Evolutionary conservation across 768 basidiomycete genomes (phyloP), one percentile per base, ranked within the genome.

Genomic region (Nevesoporus exiguus): DNA sequence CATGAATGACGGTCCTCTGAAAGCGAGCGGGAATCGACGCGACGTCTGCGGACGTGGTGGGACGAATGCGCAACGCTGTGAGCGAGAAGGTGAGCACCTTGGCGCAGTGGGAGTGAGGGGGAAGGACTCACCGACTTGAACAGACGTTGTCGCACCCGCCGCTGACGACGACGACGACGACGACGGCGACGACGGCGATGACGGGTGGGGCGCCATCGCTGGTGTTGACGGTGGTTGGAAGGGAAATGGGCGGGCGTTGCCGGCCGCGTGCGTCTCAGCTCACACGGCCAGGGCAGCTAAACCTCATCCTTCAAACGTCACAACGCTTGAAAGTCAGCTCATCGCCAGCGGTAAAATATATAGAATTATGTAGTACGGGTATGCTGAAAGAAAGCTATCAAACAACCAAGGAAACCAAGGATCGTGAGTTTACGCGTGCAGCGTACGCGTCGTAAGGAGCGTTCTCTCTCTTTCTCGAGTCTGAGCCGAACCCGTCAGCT

Each of bases 11-110:
- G 59, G 85, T 82, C 60, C 89, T 85, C 75, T 97, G 95, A 73
- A 98, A 97, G 70, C 96, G 90, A 71, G 87, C 84, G 63, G 96
- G 96, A 58, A 96, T 93, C 66, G 88, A 86, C 47, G 79, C 78
- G 40, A 85, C 76, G 76, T 97, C 94, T 70, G 95, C 89, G 31
- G 79, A 72, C 41, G 92, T 92, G 41, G 88, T 80, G 27, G 95
- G 95, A 56, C 94, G 85, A 60, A 98, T 94, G 62, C 95, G 88
- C 63, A 97, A 78, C 64, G 94, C 95, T 86, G 69, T 54, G 43
- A 55, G 53, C 25, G n/a, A 36, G 37, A 52, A 58, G 36, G 55
- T 56, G 34, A 51, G 52, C 25, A 15, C 1, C 9, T 14, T 11
- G 21, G 13, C 29, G 36, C 24, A 40, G 13, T 8, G 43, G 27